Conservation (phyloP, 2,329 filamentous ascomycete species). For the Volutella citrinella region DNA sequence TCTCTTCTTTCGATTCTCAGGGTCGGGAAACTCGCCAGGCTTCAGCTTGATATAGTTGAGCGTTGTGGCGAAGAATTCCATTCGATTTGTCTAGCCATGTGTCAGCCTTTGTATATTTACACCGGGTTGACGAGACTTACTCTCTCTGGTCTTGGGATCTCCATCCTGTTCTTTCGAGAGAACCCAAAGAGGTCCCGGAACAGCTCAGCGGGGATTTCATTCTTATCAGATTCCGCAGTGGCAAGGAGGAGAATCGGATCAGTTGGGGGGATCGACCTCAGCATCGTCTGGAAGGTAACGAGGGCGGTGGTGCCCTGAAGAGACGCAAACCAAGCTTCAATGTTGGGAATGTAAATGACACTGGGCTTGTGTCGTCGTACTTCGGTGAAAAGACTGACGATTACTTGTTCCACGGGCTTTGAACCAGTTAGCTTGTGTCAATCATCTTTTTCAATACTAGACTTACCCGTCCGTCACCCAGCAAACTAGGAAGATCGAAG, state of each 20-base stretch:
- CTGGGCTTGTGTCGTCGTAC: conserved; percentile 93
- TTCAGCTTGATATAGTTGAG: conserved; percentile 74
- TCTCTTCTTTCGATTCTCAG: conserved; percentile 80
- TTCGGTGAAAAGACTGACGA: conserved; percentile 88
- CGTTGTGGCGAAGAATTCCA: conserved; percentile 75
- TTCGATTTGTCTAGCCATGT: conserved; percentile 53
- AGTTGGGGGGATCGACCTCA: conserved; percentile 80
- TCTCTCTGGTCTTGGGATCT: conserved; percentile 64
- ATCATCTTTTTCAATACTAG: not conserved
- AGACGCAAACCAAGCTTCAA: conserved; percentile 79
- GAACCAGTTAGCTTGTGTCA: conserved; percentile 17
- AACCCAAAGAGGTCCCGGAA: conserved; percentile 81
- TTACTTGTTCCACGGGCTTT: conserved; percentile 75
- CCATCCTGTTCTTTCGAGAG: conserved; percentile 73
- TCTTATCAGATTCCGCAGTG: conserved; percentile 69
- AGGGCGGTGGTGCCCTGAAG: conserved; percentile 64
- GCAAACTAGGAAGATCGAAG: conserved; percentile 84
- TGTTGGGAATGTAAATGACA: conserved; percentile 89
- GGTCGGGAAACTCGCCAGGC: conserved; percentile 84
- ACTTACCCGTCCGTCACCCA: conserved; percentile 76
- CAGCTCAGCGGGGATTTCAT: conserved; percentile 60
- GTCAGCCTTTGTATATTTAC: conserved; percentile 5
- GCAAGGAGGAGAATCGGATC: conserved; percentile 87
- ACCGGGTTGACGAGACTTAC: conserved; percentile 38
- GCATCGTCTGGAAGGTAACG: conserved; percentile 77